Base-by-base conservation (phyloP, 139 green algal genomes). In the Spirogloea muscicola region DNA sequence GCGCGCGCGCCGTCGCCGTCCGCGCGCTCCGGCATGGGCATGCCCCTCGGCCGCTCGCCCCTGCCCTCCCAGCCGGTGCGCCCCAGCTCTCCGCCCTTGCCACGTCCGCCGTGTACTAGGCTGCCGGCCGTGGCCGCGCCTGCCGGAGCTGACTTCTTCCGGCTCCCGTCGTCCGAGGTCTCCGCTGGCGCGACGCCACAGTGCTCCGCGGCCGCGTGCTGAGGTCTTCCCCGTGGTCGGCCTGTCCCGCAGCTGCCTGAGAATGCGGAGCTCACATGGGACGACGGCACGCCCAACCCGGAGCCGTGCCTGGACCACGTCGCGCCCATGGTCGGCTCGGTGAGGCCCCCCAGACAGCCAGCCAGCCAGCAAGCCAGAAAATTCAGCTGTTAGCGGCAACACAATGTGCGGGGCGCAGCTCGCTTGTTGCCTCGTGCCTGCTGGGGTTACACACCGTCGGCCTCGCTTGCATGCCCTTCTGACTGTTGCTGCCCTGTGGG, bases 211-310 rank as follows among this genome's bases (percentile, higher is more conserved):
- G 46, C 21, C 21, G n/a, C n/a, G n/a, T n/a, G n/a, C n/a, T n/a
- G n/a, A n/a, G n/a, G n/a, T 55, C 21, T 55, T 55, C 21, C 21
- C 21, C 58, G 18, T 21, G 18, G n/a, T 66, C 25, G n/a, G 21
- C 66, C 72, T 76, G 29, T 4, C 13, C 10, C 25, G 40, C 71
- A 82, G 61, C 74, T 91, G 4, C 68, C 82, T 13, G 87, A 91
- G 72, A 46, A 88, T 41, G 85, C 91, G 57, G 87, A 91, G 74
- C 72, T 91, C 63, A 86, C 71, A 21, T 91, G 87, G 87, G 86
- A 91, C 58, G 87, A 91, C 69, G 87, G 87, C 31, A 91, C 77
- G 1, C 76, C 67, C 13, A 79, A 86, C 37, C 87, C 87, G 1
- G 87, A 91, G 76, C 81, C 87, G 3, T 84, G 70, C 71, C 55